Evolutionary conservation across 1,284 basidiomycete species (phyloP).

Genomic region (Pisolithus thermaeus): DNA sequence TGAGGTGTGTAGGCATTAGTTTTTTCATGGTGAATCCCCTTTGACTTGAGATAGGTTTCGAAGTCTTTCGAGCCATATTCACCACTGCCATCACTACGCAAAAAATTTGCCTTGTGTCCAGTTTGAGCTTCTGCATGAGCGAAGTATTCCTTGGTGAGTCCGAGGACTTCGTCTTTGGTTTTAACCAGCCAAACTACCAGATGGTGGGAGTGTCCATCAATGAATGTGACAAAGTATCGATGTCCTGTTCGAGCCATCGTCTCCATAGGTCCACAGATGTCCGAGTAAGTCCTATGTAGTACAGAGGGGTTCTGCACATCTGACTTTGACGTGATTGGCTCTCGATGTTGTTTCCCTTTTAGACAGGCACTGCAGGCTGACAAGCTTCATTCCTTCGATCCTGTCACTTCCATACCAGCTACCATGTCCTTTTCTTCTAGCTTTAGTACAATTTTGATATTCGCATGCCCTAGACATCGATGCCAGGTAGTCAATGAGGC

Average conservation of each 20-base stretch:
- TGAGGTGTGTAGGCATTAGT: slow-evolving; percentile 7
- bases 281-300: slow-evolving; percentile 1
- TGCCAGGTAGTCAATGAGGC: slow-evolving; percentile 5
- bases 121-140: not conserved
- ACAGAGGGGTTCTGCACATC: not conserved
- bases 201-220: slow-evolving; percentile 6
- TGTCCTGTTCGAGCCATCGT: not conserved
- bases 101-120: not conserved
- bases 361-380: not conserved
- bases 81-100: slow-evolving; percentile 16
- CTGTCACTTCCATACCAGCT: slow-evolving; percentile 6
- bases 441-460: not conserved
- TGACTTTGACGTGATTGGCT: not conserved
- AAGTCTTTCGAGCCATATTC: slow-evolving; percentile 8
- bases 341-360: slow-evolving; percentile 2
- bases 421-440: slow-evolving; percentile 10
- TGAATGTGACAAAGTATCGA: slow-evolving; percentile 7
- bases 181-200: slow-evolving; percentile 4
- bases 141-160: slow-evolving; percentile 4
- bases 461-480: slow-evolving; percentile 5
- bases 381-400: not conserved
- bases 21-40: too few species aligned
- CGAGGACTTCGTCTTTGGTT: not conserved
- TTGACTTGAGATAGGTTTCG: slow-evolving; percentile 2
- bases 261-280: slow-evolving; percentile 6